phyloP scores from a whole-genome alignment of 352 stramenopile genomes.

The Phytophthora palmivora region DNA sequence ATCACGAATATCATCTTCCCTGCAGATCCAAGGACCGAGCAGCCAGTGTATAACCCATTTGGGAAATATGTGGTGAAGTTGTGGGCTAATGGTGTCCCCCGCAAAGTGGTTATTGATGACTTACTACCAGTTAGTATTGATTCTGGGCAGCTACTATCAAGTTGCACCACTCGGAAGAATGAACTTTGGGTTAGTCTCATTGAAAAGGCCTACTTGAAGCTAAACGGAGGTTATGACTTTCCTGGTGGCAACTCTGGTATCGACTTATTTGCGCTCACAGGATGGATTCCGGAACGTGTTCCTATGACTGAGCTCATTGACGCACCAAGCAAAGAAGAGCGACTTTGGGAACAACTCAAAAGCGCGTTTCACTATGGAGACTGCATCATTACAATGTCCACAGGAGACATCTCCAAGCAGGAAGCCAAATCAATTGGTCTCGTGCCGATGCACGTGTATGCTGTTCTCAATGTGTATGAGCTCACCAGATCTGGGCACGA shows the following conservation, averaged over 20 bases:
- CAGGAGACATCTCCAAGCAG: constrained; percentile 80
- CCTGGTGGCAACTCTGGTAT: constrained; percentile 97
- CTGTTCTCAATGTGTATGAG: constrained; percentile 94
- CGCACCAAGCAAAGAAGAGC: constrained; percentile 93
- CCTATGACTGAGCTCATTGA: constrained; percentile 76
- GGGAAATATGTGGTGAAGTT: constrained; percentile 98
- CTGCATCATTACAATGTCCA: constrained; percentile 97
- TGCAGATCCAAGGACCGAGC: constrained; percentile 73
- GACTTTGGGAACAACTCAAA: constrained; percentile 95
- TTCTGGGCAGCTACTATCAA: constrained; percentile 81
- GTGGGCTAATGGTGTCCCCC: constrained; percentile 94
- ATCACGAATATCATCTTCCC: constrained; percentile 97
- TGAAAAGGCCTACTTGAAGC: constrained; percentile 99
- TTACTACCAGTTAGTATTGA: constrained; percentile 88
- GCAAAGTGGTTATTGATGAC: constrained; percentile 97
- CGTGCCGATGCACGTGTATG: constrained; percentile 97
- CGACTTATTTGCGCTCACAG: constrained; percentile 98
- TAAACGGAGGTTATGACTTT: constrained; percentile 98
- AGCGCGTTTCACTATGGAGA: constrained; percentile 95
- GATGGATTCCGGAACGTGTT: constrained; percentile 97
- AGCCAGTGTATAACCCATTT: constrained; percentile 87
- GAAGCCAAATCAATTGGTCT: constrained; percentile 90
- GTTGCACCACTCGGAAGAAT: constrained; percentile 81
- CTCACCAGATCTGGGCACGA: constrained; percentile 67
- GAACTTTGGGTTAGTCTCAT: constrained; percentile 96